Base-by-base conservation (phyloP, 2,329 filamentous ascomycete genomes). In the Pseudomassariella vexata region DNA sequence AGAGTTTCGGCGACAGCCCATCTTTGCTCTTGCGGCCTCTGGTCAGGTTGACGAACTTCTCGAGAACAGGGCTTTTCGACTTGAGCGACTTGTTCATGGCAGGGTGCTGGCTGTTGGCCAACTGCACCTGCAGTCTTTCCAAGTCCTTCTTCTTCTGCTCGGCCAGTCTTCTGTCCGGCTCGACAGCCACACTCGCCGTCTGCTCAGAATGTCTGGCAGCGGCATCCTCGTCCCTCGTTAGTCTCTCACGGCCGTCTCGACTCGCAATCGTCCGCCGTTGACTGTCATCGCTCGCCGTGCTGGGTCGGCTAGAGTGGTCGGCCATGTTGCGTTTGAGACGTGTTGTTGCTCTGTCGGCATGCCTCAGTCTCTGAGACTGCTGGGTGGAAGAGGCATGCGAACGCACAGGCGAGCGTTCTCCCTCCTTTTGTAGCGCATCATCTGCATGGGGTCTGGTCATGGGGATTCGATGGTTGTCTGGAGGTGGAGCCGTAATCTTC, bases 71-170 rank as follows among this genome's bases (percentile, higher is more conserved):
- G 25, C 60, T 61, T 39, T 47, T 60, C 6, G 50, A 35, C 38
- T 57, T 63, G n/a, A 46, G 44, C 18, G 35, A 35, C 39, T 57
- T 63, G 10, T 45, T 44, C 34, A 31, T 30, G 21, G 30, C 37
- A 21, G 24, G 33, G 35, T 39, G 57, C 32, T 44, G 51, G 46
- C 36, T 60, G 50, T 41, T 60, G 20, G 55, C 56, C 22, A 68
- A 53, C 41, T 68, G 58, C 22, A 60, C 52, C 39, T 65, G 60
- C 15, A 68, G 57, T 33, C 65, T 61, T 29, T 60, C 59, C 15
- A 68, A 55, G 40, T 72, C 65, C 32, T 63, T 62, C 44, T 60
- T 65, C 51, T 66, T 68, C 47, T 70, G 66, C 41, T 72, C 66
- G 16, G 63, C 62, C 26, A 68, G 52, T 26, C 66, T 62, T 37